Evolutionary conservation across 441 rosid genomes (phyloP).

Genomic region (Adansonia rubrostipa): DNA sequence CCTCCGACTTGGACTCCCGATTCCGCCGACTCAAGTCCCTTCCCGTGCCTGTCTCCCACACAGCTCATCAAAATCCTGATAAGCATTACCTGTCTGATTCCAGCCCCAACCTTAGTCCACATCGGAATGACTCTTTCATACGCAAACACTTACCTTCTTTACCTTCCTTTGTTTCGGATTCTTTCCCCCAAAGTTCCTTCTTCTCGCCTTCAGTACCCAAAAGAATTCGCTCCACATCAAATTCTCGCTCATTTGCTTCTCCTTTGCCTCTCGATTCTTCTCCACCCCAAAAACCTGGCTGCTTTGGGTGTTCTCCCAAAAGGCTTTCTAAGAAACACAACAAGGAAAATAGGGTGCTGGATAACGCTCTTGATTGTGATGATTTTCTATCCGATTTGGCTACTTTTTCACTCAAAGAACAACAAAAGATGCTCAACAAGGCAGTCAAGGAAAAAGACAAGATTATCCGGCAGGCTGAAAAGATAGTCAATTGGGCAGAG

Average conservation of each 20-base stretch:
- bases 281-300: conserved; percentile 56
- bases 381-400: conserved; percentile 56
- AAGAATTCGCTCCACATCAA: conserved; percentile 20
- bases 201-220: conserved; percentile 26
- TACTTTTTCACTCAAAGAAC: conserved; percentile 57
- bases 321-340: conserved; percentile 42
- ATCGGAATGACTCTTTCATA: neutral
- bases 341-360: conserved; percentile 32
- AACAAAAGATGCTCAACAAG: conserved; percentile 52
- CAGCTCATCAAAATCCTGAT: neutral
- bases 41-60: conserved; percentile 29
- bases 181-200: neutral
- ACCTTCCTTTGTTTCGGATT: neutral
- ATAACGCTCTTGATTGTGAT: conserved; percentile 41
- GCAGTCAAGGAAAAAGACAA: conserved; percentile 70
- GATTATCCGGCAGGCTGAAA: conserved; percentile 66
- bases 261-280: conserved; percentile 39
- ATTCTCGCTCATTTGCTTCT: conserved; percentile 32
- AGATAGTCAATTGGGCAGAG: conserved; percentile 65
- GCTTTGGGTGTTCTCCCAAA: conserved; percentile 75
- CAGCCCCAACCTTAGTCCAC: neutral
- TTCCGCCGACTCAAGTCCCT: conserved; percentile 78
- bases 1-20: conserved; percentile 72
- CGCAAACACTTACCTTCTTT: neutral
- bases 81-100: too few relatives aligned